Conservation (phyloP, 2,329 filamentous ascomycete species). For the Escovopsis sp. region DNA sequence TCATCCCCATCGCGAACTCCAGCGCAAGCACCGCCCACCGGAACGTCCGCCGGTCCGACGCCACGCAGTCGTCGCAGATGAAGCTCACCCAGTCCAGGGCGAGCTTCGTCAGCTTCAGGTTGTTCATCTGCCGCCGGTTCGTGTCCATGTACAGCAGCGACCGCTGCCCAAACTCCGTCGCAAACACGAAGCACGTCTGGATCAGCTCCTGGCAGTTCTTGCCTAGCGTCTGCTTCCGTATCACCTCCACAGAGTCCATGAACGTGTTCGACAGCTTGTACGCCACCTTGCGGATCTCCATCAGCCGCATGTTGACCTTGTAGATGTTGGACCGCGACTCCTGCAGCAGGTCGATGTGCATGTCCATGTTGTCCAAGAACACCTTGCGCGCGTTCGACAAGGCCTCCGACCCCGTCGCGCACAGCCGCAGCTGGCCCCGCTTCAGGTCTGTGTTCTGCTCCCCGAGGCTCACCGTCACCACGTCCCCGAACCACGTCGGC, state of each 20-base stretch:
- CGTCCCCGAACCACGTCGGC: constrained; percentile 68
- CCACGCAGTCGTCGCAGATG: constrained; percentile 91
- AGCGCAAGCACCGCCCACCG: constrained; percentile 91
- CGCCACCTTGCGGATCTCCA: constrained; percentile 87
- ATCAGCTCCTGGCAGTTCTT: constrained; percentile 89
- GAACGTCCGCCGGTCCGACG: constrained; percentile 89
- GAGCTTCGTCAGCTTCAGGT: constrained; percentile 82
- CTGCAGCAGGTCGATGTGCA: constrained; percentile 75
- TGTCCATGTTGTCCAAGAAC: constrained; percentile 64
- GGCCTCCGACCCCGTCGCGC: constrained; percentile 73
- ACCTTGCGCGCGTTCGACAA: constrained; percentile 63
- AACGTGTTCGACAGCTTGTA: constrained; percentile 96
- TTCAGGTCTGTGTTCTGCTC: constrained; percentile 76
- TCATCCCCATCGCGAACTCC: constrained; percentile 97
- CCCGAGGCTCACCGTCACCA: constrained; percentile 54
- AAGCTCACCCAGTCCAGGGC: constrained; percentile 96
- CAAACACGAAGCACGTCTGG: constrained; percentile 94
- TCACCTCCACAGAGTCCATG: constrained; percentile 95
- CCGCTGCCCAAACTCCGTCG: constrained; percentile 95
- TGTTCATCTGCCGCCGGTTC: constrained; percentile 92
- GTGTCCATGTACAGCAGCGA: constrained; percentile 92
- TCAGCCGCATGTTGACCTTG: constrained; percentile 78
- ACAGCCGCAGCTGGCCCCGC: constrained; percentile 68
- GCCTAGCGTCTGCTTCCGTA: constrained; percentile 68
- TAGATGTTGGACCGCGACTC: constrained; percentile 88